These are phyloP conservation scores for Erodium texanum DNA, from an alignment of 441 rosid species.

Conservation along the genomic window DNA sequence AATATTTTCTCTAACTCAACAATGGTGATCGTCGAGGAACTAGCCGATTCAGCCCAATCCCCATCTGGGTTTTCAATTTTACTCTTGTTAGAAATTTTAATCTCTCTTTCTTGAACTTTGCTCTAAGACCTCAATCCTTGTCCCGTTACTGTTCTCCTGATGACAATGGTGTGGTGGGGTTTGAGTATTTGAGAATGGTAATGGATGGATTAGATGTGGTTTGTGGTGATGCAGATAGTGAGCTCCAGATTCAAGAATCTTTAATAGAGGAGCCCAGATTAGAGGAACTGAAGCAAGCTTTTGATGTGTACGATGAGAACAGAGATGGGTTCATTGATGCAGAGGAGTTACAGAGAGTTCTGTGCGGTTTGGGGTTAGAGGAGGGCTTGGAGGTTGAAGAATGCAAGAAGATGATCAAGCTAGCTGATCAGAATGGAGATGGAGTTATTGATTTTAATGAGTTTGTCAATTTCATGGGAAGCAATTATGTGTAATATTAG, in stretches of 20 bases:
- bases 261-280: slow-evolving; percentile 8
- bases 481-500: not conserved
- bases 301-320: slow-evolving; percentile 18
- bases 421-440: not conserved
- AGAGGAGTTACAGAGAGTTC: slow-evolving; percentile 19
- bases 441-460: not conserved
- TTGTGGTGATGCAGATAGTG: not conserved
- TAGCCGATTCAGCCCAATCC: slow-evolving; percentile 3
- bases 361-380: slow-evolving; percentile 17
- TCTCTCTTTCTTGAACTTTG: not conserved
- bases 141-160: not conserved
- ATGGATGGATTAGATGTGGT: not conserved
- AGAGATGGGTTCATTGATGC: slow-evolving; percentile 20
- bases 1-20: not conserved
- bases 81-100: not conserved
- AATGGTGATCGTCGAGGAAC: not conserved
- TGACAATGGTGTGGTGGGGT: not conserved
- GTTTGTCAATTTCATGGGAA: not conserved
- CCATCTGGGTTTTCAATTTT: slow-evolving; percentile 2
- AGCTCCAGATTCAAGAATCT: not conserved
- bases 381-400: not conserved
- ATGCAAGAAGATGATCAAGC: slow-evolving; percentile 1
- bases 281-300: slow-evolving; percentile 20
- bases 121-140: not conserved
- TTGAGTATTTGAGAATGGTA: not conserved